phyloP scores from a whole-genome alignment of 2,329 filamentous ascomycete genomes.

The Phyllosticta ampelicida region DNA sequence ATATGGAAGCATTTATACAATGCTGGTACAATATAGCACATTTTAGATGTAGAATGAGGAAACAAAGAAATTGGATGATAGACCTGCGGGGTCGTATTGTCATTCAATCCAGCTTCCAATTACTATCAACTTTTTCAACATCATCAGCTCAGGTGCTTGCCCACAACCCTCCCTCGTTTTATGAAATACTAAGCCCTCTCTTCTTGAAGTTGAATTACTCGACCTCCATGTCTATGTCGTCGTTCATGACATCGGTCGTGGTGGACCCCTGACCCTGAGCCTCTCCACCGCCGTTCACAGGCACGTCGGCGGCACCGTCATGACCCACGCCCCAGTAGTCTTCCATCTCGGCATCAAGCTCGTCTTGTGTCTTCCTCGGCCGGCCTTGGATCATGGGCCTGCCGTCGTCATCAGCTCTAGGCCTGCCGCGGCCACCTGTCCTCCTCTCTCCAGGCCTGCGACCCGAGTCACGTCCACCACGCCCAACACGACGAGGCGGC shows the following conservation, averaged over 20 bases:
- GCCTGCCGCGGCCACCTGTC: slow-evolving; percentile 31
- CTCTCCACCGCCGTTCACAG: not conserved
- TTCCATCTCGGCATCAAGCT: slow-evolving; percentile 93
- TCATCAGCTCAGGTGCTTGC: not conserved
- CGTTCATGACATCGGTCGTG: not conserved
- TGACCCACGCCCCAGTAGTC: slow-evolving; percentile 54
- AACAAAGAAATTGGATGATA: not conserved
- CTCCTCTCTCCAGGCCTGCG: slow-evolving; percentile 36
- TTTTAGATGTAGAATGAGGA: not conserved
- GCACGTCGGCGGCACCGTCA: not conserved
- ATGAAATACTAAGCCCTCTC: not conserved
- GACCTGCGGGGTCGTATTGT: not conserved
- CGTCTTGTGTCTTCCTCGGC: slow-evolving; percentile 76
- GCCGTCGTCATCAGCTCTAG: slow-evolving; percentile 39
- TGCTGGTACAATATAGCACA: not conserved
- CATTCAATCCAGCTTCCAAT: not conserved
- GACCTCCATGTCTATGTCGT: slow-evolving; percentile 11
- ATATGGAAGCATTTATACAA: not conserved
- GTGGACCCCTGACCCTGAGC: not conserved
- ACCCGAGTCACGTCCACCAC: slow-evolving; percentile 35
- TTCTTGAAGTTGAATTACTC: not conserved
- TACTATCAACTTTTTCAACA: not conserved
- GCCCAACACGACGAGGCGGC: slow-evolving; percentile 38
- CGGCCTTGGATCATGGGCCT: slow-evolving; percentile 33
- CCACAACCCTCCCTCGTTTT: not conserved